These are phyloP conservation scores for Gelatoporia subvermispora DNA, from an alignment of 768 basidiomycete genomes.

Conservation along the genomic window DNA sequence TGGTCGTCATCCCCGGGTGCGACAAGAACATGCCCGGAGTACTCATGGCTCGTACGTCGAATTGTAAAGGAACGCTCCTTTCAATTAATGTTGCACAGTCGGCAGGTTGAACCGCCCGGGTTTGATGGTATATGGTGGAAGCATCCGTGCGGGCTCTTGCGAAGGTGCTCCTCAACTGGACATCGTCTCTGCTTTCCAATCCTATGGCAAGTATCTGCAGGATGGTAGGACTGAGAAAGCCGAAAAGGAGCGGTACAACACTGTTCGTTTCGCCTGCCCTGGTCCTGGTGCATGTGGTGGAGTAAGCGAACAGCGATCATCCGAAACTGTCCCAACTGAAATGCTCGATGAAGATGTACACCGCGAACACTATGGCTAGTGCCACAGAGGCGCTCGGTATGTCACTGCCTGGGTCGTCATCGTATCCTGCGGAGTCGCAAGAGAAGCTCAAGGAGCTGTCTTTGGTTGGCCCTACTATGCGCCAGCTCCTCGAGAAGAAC, in stretches of 20 bases:
- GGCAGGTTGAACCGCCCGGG: constrained; percentile 95
- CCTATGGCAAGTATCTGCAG: constrained; percentile 92
- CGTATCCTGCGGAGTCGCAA: constrained; percentile 87
- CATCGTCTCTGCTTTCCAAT: constrained; percentile 95
- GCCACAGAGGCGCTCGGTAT: constrained; percentile 94
- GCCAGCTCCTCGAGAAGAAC: constrained; percentile 83
- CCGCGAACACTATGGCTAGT: constrained; percentile 97
- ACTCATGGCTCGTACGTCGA: constrained; percentile 82
- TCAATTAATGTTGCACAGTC: constrained; percentile 40
- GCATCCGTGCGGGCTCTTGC: constrained; percentile 90
- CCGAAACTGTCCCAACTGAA: constrained; percentile 3
- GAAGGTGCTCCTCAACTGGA: constrained; percentile 85
- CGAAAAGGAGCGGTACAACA: constrained; percentile 79
- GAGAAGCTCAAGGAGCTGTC: constrained; percentile 88
- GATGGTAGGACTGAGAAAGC: constrained; percentile 82
- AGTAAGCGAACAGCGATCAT: constrained; percentile 44
- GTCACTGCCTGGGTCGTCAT: constrained; percentile 95
- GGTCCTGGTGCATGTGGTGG: constrained; percentile 98
- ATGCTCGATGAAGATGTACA: constrained; percentile 72
- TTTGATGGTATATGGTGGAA: constrained; percentile 96
- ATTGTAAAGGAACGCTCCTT: constrained; percentile 1
- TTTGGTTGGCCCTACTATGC: constrained; percentile 76
- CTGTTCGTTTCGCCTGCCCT: constrained; percentile 92
- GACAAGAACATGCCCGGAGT: constrained; percentile 99
- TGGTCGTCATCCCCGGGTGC: constrained; percentile 96